A percentile compares a stretch with the other conserved stretches of the same genome.
phyloP scores from a whole-genome alignment of 108 stramenopile species.

The Cyclotella cryptica region DNA sequence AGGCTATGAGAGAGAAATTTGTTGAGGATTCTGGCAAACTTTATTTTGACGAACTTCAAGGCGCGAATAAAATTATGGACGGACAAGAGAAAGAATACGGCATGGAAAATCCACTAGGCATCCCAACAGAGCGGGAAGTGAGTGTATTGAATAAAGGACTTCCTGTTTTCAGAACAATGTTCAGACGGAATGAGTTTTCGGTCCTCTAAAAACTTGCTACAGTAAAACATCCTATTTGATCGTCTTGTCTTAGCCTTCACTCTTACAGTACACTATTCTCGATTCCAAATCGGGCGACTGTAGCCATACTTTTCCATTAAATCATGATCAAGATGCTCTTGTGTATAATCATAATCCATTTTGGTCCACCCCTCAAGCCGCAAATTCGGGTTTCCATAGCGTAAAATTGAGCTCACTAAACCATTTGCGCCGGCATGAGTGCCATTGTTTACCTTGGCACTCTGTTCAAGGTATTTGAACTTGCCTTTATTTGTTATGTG shows the following conservation, averaged over 20 bases:
- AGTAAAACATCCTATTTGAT: not conserved
- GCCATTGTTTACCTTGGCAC: slow-evolving; percentile 54
- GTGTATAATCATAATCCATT: slow-evolving; percentile 55
- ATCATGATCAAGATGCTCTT: slow-evolving; percentile 25
- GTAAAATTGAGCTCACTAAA: slow-evolving; percentile 5
- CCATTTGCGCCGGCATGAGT: slow-evolving; percentile 36
- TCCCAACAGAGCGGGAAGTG: slow-evolving; percentile 90
- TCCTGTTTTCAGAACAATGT: slow-evolving; percentile 79
- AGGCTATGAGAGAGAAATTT: slow-evolving; percentile 85
- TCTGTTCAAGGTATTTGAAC: slow-evolving; percentile 55
- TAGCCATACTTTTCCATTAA: slow-evolving; percentile 68
- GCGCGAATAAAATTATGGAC: slow-evolving; percentile 8
- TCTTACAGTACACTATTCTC: not conserved
- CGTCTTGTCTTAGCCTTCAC: not conserved
- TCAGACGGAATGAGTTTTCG: slow-evolving; percentile 54
- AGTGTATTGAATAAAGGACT: slow-evolving; percentile 77
- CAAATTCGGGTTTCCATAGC: slow-evolving; percentile 18
- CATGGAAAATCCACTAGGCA: slow-evolving; percentile 68
- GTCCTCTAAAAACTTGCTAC: not conserved
- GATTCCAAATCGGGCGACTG: slow-evolving; percentile 40
- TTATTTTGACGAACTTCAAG: slow-evolving; percentile 60
- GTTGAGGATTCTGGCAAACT: slow-evolving; percentile 50
- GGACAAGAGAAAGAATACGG: slow-evolving; percentile 57
- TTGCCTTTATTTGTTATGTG: slow-evolving; percentile 40
- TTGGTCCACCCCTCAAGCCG: slow-evolving; percentile 52